phyloP scores from a whole-genome alignment of 2,329 filamentous ascomycete species.

The Beauveria bassiana region DNA sequence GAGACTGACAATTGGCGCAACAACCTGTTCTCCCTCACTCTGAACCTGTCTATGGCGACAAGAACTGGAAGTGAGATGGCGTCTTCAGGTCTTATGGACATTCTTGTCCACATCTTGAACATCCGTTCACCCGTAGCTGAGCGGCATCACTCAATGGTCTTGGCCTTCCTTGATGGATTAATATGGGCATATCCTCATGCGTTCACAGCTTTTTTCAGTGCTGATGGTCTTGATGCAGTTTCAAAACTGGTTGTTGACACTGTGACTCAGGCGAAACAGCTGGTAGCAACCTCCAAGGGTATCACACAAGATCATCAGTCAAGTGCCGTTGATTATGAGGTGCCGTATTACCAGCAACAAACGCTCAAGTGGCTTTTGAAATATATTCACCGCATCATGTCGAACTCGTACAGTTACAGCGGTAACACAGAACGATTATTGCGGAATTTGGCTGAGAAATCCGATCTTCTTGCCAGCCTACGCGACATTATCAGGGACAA shows the following conservation, averaged over 20 bases:
- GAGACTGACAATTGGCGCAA: slow-evolving; percentile 83
- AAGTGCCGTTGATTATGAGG: slow-evolving; percentile 81
- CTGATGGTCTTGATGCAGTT: slow-evolving; percentile 80
- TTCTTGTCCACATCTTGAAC: slow-evolving; percentile 81
- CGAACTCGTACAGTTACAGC: slow-evolving; percentile 57
- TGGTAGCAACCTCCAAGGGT: slow-evolving; percentile 61
- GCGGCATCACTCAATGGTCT: slow-evolving; percentile 72
- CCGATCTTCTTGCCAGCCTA: slow-evolving; percentile 71
- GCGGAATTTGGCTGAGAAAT: slow-evolving; percentile 89
- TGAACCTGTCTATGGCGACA: slow-evolving; percentile 67
- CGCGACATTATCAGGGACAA: slow-evolving; percentile 76
- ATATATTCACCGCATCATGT: slow-evolving; percentile 94
- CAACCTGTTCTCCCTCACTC: slow-evolving; percentile 77
- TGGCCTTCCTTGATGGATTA: slow-evolving; percentile 82
- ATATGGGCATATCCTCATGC: slow-evolving; percentile 80
- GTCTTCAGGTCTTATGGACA: slow-evolving; percentile 79
- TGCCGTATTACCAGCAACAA: slow-evolving; percentile 89
- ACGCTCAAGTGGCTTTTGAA: slow-evolving; percentile 91
- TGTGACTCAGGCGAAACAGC: slow-evolving; percentile 60
- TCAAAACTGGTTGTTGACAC: slow-evolving; percentile 79
- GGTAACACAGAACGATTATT: slow-evolving; percentile 85
- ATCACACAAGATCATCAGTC: slow-evolving; percentile 65
- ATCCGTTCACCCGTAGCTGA: slow-evolving; percentile 76
- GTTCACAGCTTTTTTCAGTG: slow-evolving; percentile 73
- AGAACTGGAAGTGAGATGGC: slow-evolving; percentile 78